Evolutionary conservation across 2,329 filamentous ascomycete genomes (phyloP), one percentile per base, ranked within the genome.

Genomic region (Penicillium sp.): DNA sequence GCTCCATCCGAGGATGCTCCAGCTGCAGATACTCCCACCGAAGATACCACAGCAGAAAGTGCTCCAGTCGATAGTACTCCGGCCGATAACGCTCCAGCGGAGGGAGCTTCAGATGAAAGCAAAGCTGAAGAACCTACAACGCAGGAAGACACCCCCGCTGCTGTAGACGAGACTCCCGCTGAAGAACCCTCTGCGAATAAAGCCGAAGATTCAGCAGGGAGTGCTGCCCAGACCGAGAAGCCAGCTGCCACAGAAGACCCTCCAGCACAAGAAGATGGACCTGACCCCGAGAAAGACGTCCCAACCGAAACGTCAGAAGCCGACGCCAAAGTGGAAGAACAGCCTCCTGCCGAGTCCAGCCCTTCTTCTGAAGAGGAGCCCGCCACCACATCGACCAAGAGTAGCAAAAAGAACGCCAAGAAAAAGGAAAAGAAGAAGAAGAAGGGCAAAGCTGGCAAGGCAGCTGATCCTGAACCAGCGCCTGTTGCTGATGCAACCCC

Each of bases 401-500:
- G 48, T 34, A 63, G 31, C n/a, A 50, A 54, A 25, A 59, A 54
- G 49, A 67, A 58, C 43, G 56, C 17, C 6, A 61, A 61, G 20
- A 61, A 59, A 20, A 62, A 57, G 20, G 57, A 48, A 5, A 63
- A 61, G 41, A 62, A 62, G 15, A 45, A 42, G 15, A 63, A 63
- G 42, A 63, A 63, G 50, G 38, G 8, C 15, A 63, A 63, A 43
- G 42, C 34, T 22, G 17, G 20, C 4, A 62, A 60, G 49, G 35
- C 34, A 39, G 31, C 53, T 14, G 57, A 57, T 1, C 34, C 57
- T 5, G 56, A 64, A 34, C 43, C 58, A 1, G 60, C 59, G n/a
- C 52, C 57, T 50, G 54, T 63, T 7, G 62, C 65, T 37, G 67
- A 67, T 17, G 14, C 39, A 42, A 53, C 61, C 59, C 6, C 63